phyloP scores from a whole-genome alignment of 495 filamentous ascomycete genomes.

The Chaetomium tenue region DNA sequence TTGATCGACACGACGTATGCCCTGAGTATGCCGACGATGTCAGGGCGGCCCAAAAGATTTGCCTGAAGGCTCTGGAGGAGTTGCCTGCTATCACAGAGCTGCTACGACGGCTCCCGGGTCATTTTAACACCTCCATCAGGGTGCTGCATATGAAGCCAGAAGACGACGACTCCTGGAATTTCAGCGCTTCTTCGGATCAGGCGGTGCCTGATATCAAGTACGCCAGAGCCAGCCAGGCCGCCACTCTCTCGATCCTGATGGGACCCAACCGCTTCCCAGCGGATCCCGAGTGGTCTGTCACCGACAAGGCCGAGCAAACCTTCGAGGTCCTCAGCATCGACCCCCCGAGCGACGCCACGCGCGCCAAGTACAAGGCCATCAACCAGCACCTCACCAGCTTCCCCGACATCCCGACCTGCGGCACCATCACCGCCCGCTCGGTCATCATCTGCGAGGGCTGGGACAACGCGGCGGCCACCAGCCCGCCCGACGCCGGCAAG shows the following conservation, averaged over 20 bases:
- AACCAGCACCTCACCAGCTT: constrained; percentile 29
- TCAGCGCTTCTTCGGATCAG: constrained; percentile 15
- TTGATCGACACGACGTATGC: constrained; percentile 79
- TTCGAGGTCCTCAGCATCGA: constrained; percentile 40
- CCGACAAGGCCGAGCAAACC: constrained; percentile 28
- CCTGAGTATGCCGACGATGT: constrained; percentile 72
- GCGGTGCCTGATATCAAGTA: neutral
- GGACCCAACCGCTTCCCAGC: constrained; percentile 15
- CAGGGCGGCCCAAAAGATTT: constrained; percentile 61
- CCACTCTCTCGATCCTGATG: constrained; percentile 24
- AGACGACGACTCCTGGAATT: constrained; percentile 9
- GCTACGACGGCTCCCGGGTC: constrained; percentile 58
- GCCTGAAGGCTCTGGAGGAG: constrained; percentile 66
- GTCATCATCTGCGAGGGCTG: constrained; percentile 41
- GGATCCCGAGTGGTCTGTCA: neutral
- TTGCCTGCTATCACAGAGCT: constrained; percentile 56
- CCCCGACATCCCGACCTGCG: constrained; percentile 38
- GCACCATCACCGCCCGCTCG: constrained; percentile 39
- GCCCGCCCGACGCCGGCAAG: constrained; percentile 18
- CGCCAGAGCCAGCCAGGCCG: constrained; percentile 12
- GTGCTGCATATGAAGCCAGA: constrained; percentile 32
- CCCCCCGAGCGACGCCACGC: constrained; percentile 25
- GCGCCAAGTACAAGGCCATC: constrained; percentile 25
- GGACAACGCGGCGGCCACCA: constrained; percentile 30
- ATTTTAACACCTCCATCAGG: constrained; percentile 62